These are phyloP conservation scores for Schizophyllum amplum DNA, from an alignment of 1,284 basidiomycete species.

Conservation along the genomic window DNA sequence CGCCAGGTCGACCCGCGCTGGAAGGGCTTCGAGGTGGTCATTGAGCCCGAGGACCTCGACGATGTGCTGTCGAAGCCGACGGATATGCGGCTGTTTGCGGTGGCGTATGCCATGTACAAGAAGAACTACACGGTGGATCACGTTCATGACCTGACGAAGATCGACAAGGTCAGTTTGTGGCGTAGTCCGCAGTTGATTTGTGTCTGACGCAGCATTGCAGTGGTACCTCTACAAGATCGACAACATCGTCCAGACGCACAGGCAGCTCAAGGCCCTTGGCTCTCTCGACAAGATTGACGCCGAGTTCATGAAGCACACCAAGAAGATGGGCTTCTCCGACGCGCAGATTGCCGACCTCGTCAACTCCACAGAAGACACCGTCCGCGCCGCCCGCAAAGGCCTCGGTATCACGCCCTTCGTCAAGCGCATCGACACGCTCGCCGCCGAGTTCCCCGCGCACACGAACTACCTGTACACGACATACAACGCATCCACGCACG, in stretches of 20 bases:
- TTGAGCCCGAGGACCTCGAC: constrained; percentile 80
- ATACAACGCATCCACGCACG: constrained; percentile 95
- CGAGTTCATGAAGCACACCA: constrained; percentile 76
- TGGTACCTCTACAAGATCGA: constrained; percentile 99
- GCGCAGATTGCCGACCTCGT: constrained; percentile 82
- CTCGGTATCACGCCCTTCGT: constrained; percentile 92
- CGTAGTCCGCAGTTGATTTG: not conserved
- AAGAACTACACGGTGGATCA: constrained; percentile 86
- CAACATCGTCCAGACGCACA: constrained; percentile 88
- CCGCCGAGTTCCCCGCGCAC: constrained; percentile 97
- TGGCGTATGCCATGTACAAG: constrained; percentile 96
- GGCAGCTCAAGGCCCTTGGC: constrained; percentile 60
- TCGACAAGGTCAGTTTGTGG: constrained; percentile 67
- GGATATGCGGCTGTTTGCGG: constrained; percentile 92
- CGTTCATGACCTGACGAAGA: constrained; percentile 93
- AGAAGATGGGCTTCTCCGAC: constrained; percentile 94
- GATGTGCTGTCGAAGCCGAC: constrained; percentile 71
- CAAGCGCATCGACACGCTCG: constrained; percentile 98
- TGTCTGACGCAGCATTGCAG: constrained; percentile 25
- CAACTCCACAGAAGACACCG: constrained; percentile 61
- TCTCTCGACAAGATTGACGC: constrained; percentile 57
- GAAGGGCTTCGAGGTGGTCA: constrained; percentile 79
- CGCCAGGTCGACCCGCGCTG: constrained; percentile 93
- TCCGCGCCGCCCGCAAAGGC: constrained; percentile 83
- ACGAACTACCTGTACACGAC: constrained; percentile 99